Evolutionary conservation across 371 early-diverging fungal genomes (phyloP), one percentile per base, ranked within the genome.

Genomic region (Apophysomyces ossiformis): DNA sequence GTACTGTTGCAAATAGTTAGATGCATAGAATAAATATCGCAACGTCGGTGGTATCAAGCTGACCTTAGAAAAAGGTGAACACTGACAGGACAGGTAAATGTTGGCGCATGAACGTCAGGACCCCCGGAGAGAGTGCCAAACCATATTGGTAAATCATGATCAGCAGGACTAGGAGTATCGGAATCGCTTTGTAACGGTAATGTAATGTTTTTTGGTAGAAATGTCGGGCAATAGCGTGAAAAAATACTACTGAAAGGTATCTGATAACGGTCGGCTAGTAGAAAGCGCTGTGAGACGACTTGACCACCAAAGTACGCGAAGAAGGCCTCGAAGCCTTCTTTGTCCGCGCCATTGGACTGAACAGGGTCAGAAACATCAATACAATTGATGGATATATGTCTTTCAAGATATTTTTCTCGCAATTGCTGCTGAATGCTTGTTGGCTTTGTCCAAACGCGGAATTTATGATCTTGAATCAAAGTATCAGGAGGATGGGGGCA

Each of bases 181-280:
- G 54, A 50, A 50, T 41, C 41, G 11, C 13, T 41, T 8, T 13
- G 8, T 13, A 13, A 41, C 8, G 41, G 21, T 4, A 16, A 21
- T 18, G 21, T 16, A 16, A 21, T 7, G 54, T 8, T 50, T 26
- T 4, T 21, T 26, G 21, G 54, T 18, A 50, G 8, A 21, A 21
- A 50, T 4, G 54, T 18, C 21, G 54, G 54, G 35, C 54, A 50
- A 11, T 50, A 50, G 16, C 54, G n/a, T 50, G 21, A 16, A 21
- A 50, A 50, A 50, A 50, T 21, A 21, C 54, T 50, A 26, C 54
- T 50, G 21, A 50, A 50, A 21, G 54, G 54, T 21, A 50, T 50
- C 54, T 50, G 54, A 21, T 50, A 26, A 26, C 54, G 54, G n/a
- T 50, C 54, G 16, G 54, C 54, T 21, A 50, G 54, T 11, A 50